These are phyloP conservation scores for Leccinum barrowsii DNA, from an alignment of 768 basidiomycete species.

Conservation along the genomic window DNA sequence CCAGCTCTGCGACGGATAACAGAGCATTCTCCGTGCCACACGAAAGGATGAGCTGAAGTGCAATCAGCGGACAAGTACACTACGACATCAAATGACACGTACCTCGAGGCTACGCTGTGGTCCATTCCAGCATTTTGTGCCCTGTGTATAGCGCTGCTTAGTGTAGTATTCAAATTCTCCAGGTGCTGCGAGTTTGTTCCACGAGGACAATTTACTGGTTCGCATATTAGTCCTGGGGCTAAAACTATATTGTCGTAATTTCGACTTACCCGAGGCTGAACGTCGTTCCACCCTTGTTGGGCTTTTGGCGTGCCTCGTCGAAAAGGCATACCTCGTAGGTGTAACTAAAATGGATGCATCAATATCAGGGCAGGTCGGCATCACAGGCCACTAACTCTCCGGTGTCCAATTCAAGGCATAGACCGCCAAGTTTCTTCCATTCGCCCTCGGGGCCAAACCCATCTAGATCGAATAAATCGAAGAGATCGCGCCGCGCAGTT, in stretches of 20 bases:
- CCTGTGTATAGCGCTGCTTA: conserved; percentile 78
- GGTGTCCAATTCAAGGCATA: conserved; percentile 74
- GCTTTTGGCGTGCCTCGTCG: conserved; percentile 82
- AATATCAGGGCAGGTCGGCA: background rate
- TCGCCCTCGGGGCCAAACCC: conserved; percentile 81
- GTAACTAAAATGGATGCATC: conserved; percentile 51
- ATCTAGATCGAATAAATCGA: conserved; percentile 59
- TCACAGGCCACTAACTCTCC: conserved; percentile 75
- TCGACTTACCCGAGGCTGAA: conserved; percentile 78
- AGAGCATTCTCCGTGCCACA: conserved; percentile 88
- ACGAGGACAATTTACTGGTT: conserved; percentile 68
- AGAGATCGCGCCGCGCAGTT: conserved; percentile 53
- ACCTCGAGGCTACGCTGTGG: conserved; percentile 84
- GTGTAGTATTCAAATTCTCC: conserved; percentile 75
- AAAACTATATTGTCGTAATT: background rate
- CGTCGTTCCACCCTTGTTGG: conserved; percentile 69
- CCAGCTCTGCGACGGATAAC: conserved; percentile 76
- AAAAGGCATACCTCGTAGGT: conserved; percentile 95
- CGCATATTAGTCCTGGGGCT: conserved; percentile 2
- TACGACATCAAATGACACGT: conserved; percentile 19
- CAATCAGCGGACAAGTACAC: conserved; percentile 3
- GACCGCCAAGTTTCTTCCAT: conserved; percentile 91
- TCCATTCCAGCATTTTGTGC: conserved; percentile 95
- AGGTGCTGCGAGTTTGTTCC: conserved; percentile 60
- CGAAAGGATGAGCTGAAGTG: conserved; percentile 62